These are phyloP conservation scores for Trichoderma gamsii DNA, from an alignment of 495 filamentous ascomycete species.

Conservation along the genomic window DNA sequence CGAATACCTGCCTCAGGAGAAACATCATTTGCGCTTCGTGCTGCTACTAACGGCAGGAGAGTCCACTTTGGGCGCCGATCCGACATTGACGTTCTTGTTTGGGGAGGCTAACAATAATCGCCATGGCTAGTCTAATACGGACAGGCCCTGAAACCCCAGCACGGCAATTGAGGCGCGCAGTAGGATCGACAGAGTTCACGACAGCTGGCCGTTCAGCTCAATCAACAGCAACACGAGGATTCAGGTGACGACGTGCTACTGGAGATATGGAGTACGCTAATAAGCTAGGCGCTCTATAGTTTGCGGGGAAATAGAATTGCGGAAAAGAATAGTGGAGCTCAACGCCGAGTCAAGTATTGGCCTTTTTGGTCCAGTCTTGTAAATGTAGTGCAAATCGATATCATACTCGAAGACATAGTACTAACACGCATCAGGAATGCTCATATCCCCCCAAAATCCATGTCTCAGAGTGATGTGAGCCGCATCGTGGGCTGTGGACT, in stretches of 20 bases:
- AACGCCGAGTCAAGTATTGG: neutral
- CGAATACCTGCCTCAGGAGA: neutral
- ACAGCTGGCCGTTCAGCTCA: neutral
- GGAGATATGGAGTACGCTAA: neutral
- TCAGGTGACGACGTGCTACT: neutral
- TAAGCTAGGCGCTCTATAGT: neutral
- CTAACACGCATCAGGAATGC: too few species aligned
- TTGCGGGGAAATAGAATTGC: neutral
- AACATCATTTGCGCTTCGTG: neutral
- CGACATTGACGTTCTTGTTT: neutral
- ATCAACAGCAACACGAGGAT: neutral
- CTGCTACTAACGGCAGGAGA: neutral
- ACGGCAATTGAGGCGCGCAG: too few species aligned
- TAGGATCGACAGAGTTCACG: neutral
- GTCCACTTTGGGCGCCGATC: slow-evolving; percentile 6
- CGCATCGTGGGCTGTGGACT: too few species aligned
- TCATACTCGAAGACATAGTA: too few species aligned
- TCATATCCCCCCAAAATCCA: too few species aligned
- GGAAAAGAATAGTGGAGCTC: neutral
- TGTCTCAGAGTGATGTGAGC: too few species aligned
- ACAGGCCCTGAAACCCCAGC: too few species aligned
- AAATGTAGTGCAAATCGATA: too few species aligned
- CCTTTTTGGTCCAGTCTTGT: too few species aligned
- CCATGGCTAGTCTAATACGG: too few species aligned
- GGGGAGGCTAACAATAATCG: neutral